Evolutionary conservation across 202 grass and related monocot genomes (phyloP).

Genomic region (Saccharum hybrid): DNA sequence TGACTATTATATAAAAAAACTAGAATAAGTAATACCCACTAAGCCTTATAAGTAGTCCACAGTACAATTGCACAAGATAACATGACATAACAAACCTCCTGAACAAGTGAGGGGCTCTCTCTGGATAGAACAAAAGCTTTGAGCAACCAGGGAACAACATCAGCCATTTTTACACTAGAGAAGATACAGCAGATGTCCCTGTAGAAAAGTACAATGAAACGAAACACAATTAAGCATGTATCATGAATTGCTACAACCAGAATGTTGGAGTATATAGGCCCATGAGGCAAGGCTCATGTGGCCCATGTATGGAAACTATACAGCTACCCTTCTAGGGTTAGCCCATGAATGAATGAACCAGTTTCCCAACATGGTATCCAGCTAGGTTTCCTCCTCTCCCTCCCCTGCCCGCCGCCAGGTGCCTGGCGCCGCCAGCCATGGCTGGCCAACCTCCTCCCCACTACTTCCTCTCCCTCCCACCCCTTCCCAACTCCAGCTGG

Average conservation of each 20-base stretch:
- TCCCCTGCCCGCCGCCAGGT: no score
- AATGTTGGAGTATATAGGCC: background rate
- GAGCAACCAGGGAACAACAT: conserved; percentile 74
- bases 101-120: conserved; percentile 69
- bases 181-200: conserved; percentile 71
- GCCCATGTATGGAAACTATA: no score
- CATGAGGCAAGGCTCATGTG: no score
- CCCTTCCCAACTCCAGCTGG: no score
- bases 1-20: background rate
- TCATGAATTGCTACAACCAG: conserved; percentile 10
- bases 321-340: no score
- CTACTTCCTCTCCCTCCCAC: no score
- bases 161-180: conserved; percentile 55
- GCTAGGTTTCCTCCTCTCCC: no score
- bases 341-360: no score
- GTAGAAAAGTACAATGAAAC: conserved; percentile 33
- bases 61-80: conserved; percentile 11
- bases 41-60: conserved; percentile 12
- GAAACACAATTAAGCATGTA: conserved; percentile 16
- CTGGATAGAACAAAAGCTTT: conserved; percentile 72
- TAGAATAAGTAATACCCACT: conserved; percentile 26
- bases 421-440: no score
- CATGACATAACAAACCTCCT: conserved; percentile 61
- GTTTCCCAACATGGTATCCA: no score
- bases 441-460: no score